Conservation (phyloP, 352 stramenopile species). For the Pythium phragmiticola region DNA sequence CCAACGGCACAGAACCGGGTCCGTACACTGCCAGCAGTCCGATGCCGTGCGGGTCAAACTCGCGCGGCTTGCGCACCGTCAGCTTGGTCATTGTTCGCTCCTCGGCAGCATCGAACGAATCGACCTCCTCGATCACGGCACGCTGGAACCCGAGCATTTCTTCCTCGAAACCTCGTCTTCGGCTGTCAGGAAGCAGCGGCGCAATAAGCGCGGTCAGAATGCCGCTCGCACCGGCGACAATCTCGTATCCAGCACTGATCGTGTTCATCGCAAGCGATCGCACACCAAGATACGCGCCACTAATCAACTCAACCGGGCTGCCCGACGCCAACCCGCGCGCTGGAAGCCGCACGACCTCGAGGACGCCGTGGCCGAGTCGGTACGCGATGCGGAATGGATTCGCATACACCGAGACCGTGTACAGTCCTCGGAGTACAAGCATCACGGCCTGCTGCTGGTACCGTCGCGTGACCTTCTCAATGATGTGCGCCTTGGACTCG, state of each 20-base stretch:
- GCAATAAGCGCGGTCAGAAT: conserved; percentile 74
- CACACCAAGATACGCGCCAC: conserved; percentile 79
- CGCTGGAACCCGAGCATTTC: conserved; percentile 85
- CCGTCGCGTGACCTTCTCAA: conserved; percentile 73
- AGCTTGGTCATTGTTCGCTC: conserved; percentile 87
- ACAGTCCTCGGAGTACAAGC: conserved; percentile 76
- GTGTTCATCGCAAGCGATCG: conserved; percentile 87
- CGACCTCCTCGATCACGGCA: conserved; percentile 85
- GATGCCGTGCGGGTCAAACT: conserved; percentile 73
- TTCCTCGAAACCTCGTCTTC: conserved; percentile 77
- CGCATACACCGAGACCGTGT: conserved; percentile 87
- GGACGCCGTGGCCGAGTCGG: conserved; percentile 73
- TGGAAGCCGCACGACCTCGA: conserved; percentile 80
- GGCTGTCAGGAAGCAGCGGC: conserved; percentile 68
- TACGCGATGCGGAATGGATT: conserved; percentile 89
- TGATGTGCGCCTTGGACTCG: conserved; percentile 66
- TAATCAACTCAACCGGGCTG: conserved; percentile 82
- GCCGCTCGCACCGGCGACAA: conserved; percentile 74
- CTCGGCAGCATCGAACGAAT: conserved; percentile 82
- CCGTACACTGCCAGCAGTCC: conserved; percentile 83
- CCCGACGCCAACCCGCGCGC: conserved; percentile 76
- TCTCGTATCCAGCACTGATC: conserved; percentile 89
- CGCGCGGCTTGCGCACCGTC: conserved; percentile 81
- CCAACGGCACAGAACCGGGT: conserved; percentile 80
- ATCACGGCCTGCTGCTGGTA: conserved; percentile 88